phyloP scores from a whole-genome alignment of 352 stramenopile species.

The Pythium diclinum region DNA sequence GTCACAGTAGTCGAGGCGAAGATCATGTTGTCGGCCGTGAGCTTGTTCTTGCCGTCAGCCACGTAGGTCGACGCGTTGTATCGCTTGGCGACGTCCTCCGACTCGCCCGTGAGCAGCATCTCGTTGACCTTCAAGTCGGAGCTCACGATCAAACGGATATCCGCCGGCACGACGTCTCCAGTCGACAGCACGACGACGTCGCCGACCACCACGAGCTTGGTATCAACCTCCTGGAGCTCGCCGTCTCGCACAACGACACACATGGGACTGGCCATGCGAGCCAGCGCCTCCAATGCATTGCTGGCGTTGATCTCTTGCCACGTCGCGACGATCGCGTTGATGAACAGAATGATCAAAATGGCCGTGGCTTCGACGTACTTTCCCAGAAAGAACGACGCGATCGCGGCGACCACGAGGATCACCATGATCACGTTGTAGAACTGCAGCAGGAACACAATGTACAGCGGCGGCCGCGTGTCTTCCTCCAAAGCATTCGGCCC shows the following conservation, averaged over 20 bases:
- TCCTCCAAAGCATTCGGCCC: too few relatives aligned
- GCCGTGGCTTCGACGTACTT: conserved; percentile 39
- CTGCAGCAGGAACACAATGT: conserved; percentile 29
- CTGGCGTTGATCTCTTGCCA: conserved; percentile 34
- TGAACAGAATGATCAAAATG: conserved; percentile 37
- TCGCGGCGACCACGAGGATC: conserved; percentile 31
- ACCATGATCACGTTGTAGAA: conserved; percentile 42
- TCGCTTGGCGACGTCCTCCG: conserved; percentile 34
- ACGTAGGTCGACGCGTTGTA: conserved; percentile 18
- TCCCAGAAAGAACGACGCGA: conserved; percentile 35
- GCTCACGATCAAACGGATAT: conserved; percentile 67
- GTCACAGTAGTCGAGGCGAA: conserved; percentile 79
- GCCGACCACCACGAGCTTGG: conserved; percentile 35
- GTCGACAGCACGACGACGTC: conserved; percentile 58
- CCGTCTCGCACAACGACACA: conserved; percentile 32
- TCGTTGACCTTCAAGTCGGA: conserved; percentile 67
- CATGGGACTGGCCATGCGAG: conserved; percentile 33
- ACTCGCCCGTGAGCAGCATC: conserved; percentile 84
- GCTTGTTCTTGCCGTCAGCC: conserved; percentile 1
- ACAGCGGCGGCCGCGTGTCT: too few relatives aligned
- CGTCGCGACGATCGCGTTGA: conserved; percentile 38
- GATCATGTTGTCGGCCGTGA: conserved; percentile 53
- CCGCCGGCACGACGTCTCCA: conserved; percentile 73
- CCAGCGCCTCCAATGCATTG: conserved; percentile 35
- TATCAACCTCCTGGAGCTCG: conserved; percentile 24